Evolutionary conservation across 177 flowering plant species (phyloP), one percentile per base, ranked within the genome.

Genomic region (Telopea speciosissima): DNA sequence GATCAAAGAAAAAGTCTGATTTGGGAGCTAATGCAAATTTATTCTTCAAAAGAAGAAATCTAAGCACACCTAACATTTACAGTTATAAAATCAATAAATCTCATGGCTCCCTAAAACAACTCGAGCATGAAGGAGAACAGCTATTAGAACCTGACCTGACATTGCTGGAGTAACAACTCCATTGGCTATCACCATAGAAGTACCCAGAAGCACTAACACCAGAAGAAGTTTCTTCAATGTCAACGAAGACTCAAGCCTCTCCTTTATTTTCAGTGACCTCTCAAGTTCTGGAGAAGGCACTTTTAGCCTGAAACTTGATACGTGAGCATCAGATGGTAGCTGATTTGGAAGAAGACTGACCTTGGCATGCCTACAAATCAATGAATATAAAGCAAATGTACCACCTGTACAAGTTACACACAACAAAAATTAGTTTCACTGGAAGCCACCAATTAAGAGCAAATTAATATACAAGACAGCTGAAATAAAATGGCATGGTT

Each of bases 291-390:
- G 81, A 3, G 99, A 93, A 62, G 99, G 98, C 75, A 96, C 97
- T 88, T 96, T 96, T 22, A 96, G 81, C 83, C 97, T 89, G 81
- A 96, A 96, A 81, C 98, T 93, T 56, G 99, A 93, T 86, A 96
- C 93, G n/a, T 94, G 98, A 33, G 97, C 78, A 90, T 96, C 99
- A 58, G 99, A 96, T 26, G 97, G 92, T 49, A 91, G 90, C 73
- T 96, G 99, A 79, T 96, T 96, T 24, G 99, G 99, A 8, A 96
- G 87, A 77, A 96, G 97, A 83, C 97, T 96, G 62, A 89, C 99
- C 82, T 90, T 96, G 9, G 99, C 99, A 85, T 96, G 89, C 77
- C 99, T 83, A 80, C 97, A 93, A 45, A 96, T 91, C 82, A 96
- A 84, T n/a, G 99, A 96, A 76, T 96, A 96, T 72, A 96, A 74